Evolutionary conservation across 2,329 filamentous ascomycete genomes (phyloP).

Genomic region (Pestalotiopsis sp.): DNA sequence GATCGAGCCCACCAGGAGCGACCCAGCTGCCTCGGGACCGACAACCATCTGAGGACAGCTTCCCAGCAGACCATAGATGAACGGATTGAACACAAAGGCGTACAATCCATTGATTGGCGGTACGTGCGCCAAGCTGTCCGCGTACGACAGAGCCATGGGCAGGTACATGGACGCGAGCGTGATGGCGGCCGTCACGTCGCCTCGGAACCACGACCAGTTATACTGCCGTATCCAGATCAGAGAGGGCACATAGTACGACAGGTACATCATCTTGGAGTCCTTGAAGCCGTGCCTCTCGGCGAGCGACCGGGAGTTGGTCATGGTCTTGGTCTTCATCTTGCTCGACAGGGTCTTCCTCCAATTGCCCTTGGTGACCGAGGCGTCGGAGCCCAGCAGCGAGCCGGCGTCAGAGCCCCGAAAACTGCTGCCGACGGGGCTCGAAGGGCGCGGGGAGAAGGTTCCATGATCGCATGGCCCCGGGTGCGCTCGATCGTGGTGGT

Average conservation of each 20-base stretch:
- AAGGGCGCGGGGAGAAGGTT: slow-evolving; percentile 71
- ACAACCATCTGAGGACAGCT: slow-evolving; percentile 93
- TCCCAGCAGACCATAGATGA: slow-evolving; percentile 88
- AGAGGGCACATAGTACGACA: slow-evolving; percentile 91
- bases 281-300: slow-evolving; percentile 73
- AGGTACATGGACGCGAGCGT: slow-evolving; percentile 99
- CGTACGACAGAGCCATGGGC: slow-evolving; percentile 92
- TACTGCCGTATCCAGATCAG: slow-evolving; percentile 91
- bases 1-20: slow-evolving; percentile 83
- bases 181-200: slow-evolving; percentile 83
- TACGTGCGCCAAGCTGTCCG: slow-evolving; percentile 88
- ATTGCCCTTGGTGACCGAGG: slow-evolving; percentile 35
- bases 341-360: slow-evolving; percentile 52
- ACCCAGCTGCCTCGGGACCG: slow-evolving; percentile 91
- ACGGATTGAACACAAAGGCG: slow-evolving; percentile 87
- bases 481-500: slow-evolving; percentile 38
- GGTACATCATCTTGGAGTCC: slow-evolving; percentile 77
- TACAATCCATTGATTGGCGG: slow-evolving; percentile 94
- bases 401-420: slow-evolving; percentile 25
- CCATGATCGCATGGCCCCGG: slow-evolving; percentile 66
- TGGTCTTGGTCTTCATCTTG: slow-evolving; percentile 62
- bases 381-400: slow-evolving; percentile 32
- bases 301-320: slow-evolving; percentile 71
- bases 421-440: slow-evolving; percentile 42
- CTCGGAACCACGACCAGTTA: slow-evolving; percentile 75